Percentiles rank a stretch among this genome's conserved stretches.
phyloP scores from a whole-genome alignment of 345 rosid species.

The thale cress (Arabidopsis thaliana) region DNA sequence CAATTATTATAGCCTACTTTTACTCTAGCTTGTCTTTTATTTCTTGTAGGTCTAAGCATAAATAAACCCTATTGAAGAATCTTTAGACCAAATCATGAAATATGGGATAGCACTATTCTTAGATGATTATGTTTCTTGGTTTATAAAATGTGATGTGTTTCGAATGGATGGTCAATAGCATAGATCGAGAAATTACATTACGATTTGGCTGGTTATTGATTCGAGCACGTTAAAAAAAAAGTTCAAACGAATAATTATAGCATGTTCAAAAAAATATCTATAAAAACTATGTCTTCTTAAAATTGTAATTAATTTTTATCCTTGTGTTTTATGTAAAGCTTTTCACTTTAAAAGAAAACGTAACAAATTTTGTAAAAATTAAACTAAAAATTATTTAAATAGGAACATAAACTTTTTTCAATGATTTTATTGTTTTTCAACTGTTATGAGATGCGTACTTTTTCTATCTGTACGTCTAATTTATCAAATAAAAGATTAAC shows the following conservation, averaged over 20 bases:
- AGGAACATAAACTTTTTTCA: no score
- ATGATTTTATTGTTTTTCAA: no score
- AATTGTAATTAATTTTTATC: neutral
- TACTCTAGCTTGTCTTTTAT: slow-evolving; percentile 37
- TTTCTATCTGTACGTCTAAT: no score
- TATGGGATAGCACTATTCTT: slow-evolving; percentile 29
- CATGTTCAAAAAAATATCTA: neutral
- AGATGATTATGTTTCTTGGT: slow-evolving; percentile 18
- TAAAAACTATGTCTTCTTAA: neutral
- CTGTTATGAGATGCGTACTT: no score
- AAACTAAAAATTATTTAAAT: no score
- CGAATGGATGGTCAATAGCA: slow-evolving; percentile 34
- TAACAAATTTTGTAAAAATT: no score
- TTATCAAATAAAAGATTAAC: no score
- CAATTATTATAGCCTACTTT: slow-evolving; percentile 26
- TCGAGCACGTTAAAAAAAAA: slow-evolving; percentile 24
- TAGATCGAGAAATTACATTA: slow-evolving; percentile 27
- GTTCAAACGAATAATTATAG: neutral
- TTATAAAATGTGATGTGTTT: slow-evolving; percentile 29
- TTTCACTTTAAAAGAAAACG: no score
- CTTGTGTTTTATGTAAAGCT: neutral
- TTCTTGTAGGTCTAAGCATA: slow-evolving; percentile 44
- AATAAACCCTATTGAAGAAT: slow-evolving; percentile 37
- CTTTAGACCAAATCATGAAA: slow-evolving; percentile 29
- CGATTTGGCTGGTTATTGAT: slow-evolving; percentile 13